Evolutionary conservation across 2,329 filamentous ascomycete genomes (phyloP).

Genomic region (Penicillium occitanis): DNA sequence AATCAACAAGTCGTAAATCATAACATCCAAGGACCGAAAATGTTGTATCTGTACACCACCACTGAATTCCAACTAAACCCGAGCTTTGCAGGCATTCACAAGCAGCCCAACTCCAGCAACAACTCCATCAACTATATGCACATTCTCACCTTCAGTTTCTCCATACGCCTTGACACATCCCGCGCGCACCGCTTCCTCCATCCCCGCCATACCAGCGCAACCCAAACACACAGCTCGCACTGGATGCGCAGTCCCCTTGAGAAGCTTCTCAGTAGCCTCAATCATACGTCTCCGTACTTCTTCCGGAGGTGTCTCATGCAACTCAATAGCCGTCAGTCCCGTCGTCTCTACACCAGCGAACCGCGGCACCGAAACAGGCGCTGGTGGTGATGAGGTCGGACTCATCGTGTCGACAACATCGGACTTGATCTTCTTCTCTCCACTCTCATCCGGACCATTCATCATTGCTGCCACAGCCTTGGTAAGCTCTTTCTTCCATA

Average conservation of each 20-base stretch:
- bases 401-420: constrained; percentile 20
- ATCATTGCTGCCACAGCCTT: constrained; percentile 66
- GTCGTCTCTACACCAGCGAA: constrained; percentile 84
- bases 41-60: background rate
- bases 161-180: constrained; percentile 67
- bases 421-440: constrained; percentile 27
- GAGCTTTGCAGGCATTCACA: constrained; percentile 39
- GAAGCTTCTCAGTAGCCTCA: constrained; percentile 66
- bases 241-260: constrained; percentile 50
- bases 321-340: constrained; percentile 73
- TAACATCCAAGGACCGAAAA: background rate
- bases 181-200: constrained; percentile 72
- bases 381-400: background rate
- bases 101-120: constrained; percentile 40
- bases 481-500: constrained; percentile 74
- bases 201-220: constrained; percentile 86
- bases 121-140: constrained; percentile 74
- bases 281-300: constrained; percentile 66
- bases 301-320: constrained; percentile 67
- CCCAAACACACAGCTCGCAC: constrained; percentile 76
- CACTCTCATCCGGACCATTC: constrained; percentile 45
- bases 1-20: background rate
- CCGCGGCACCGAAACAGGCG: constrained; percentile 35
- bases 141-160: constrained; percentile 54
- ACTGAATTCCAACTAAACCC: constrained; percentile 28